Conservation (phyloP, 1,284 basidiomycete genomes). For the Microbotryum scabiosae region DNA sequence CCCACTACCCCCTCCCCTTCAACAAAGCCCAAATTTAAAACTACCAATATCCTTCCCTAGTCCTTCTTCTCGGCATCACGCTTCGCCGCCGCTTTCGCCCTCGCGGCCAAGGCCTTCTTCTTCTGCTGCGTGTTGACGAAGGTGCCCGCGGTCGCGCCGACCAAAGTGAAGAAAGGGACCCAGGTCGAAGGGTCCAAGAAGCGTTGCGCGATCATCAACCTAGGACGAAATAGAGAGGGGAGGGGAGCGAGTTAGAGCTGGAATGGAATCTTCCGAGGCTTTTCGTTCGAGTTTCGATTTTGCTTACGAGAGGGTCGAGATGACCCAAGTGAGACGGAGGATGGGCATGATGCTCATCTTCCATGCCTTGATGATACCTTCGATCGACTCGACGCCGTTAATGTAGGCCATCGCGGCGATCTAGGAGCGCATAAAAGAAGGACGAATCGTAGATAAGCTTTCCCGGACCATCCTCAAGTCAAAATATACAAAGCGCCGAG, state of each 20-base stretch:
- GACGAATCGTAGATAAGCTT: background rate
- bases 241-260: conserved; percentile 40
- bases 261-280: conserved; percentile 51
- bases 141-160: conserved; percentile 26
- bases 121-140: conserved; percentile 32
- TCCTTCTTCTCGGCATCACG: conserved; percentile 16
- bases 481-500: background rate
- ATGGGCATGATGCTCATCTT: conserved; percentile 66
- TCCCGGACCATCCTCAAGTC: too few relatives aligned
- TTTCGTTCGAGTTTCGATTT: too few relatives aligned
- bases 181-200: background rate
- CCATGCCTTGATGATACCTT: conserved; percentile 61
- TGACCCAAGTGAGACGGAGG: conserved; percentile 63
- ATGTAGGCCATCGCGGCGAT: conserved; percentile 71
- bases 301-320: conserved; percentile 59
- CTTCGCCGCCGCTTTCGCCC: conserved; percentile 31
- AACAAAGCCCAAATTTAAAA: too few relatives aligned
- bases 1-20: too few relatives aligned
- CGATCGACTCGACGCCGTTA: conserved; percentile 62
- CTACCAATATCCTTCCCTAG: background rate
- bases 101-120: conserved; percentile 29
- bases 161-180: conserved; percentile 33
- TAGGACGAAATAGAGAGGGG: too few relatives aligned
- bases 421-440: conserved; percentile 1
- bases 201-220: conserved; percentile 1